Percentiles rank a stretch among this genome's conserved stretches.
These are phyloP conservation scores for Zizania palustris DNA, from an alignment of 202 grass and related monocot species.

Conservation along the genomic window DNA sequence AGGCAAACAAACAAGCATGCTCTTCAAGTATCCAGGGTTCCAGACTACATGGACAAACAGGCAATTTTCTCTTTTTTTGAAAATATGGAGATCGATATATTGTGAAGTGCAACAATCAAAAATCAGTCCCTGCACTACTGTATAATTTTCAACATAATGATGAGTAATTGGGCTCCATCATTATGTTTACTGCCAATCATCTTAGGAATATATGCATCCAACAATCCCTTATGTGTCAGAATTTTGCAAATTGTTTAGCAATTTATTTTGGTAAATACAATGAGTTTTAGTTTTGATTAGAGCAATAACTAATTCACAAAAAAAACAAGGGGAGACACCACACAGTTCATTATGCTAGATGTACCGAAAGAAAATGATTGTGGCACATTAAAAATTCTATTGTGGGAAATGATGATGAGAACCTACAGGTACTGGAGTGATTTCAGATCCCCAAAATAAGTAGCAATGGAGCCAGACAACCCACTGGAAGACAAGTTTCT, in stretches of 20 bases:
- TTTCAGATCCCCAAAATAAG: slow-evolving; percentile 42
- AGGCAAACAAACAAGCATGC: not conserved
- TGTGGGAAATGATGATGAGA: slow-evolving; percentile 8
- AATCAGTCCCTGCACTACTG: not conserved
- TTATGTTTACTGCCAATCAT: not conserved
- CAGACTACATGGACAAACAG: not conserved
- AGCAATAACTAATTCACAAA: not conserved
- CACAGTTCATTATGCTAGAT: not conserved
- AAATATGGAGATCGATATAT: not conserved
- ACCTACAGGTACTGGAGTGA: slow-evolving; percentile 56
- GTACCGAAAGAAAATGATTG: not conserved
- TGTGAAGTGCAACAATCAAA: slow-evolving; percentile 17
- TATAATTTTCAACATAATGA: not conserved
- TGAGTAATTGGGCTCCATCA: slow-evolving; percentile 14
- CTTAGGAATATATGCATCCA: not conserved
- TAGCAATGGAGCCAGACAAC: slow-evolving; percentile 40
- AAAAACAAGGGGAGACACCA: not conserved
- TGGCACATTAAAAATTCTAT: not conserved
- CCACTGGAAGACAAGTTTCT: slow-evolving; percentile 44
- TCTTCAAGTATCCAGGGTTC: slow-evolving; percentile 16
- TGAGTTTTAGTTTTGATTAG: not conserved
- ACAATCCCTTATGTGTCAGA: not conserved
- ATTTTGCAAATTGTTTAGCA: not conserved
- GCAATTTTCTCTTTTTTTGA: not conserved
- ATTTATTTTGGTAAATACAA: not conserved